These are phyloP conservation scores for Leptographium flavum DNA, from an alignment of 2,329 filamentous ascomycete species.

Conservation along the genomic window DNA sequence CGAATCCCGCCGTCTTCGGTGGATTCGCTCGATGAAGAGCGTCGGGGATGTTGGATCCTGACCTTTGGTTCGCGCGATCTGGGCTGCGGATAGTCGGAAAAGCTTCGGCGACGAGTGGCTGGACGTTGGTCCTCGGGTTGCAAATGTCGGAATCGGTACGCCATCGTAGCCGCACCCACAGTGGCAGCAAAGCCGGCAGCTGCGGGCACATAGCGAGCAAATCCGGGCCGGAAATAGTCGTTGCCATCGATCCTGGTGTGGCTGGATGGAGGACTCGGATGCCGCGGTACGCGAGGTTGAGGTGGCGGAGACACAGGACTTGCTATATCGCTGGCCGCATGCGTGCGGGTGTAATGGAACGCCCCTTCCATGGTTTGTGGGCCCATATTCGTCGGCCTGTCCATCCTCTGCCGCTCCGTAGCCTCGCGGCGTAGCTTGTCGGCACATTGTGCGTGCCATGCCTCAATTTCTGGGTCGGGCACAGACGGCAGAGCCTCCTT, in stretches of 20 bases:
- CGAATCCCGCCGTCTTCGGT: conserved; percentile 19
- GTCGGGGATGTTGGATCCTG: conserved; percentile 14
- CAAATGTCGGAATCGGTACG: conserved; percentile 19
- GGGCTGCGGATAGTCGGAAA: conserved; percentile 33
- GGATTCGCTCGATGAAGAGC: conserved; percentile 27
- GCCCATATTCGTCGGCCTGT: conserved; percentile 15
- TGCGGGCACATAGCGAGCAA: conserved; percentile 19
- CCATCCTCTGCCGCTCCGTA: conserved; percentile 18
- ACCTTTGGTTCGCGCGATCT: conserved; percentile 12
- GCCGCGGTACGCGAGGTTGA: background rate
- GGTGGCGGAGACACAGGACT: background rate
- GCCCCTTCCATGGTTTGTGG: conserved; percentile 15
- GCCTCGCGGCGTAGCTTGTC: conserved; percentile 53
- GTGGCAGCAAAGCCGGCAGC: conserved; percentile 4
- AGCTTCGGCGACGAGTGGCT: conserved; percentile 29
- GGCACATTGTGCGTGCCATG: conserved; percentile 73
- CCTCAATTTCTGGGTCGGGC: conserved; percentile 66
- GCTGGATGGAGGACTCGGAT: background rate
- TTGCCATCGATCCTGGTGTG: conserved; percentile 14
- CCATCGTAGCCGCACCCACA: conserved; percentile 13
- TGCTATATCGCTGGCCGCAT: conserved; percentile 7
- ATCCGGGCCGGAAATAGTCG: conserved; percentile 26
- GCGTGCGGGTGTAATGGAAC: conserved; percentile 17
- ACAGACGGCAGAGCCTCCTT: conserved; percentile 51
- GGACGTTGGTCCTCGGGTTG: conserved; percentile 22